These are phyloP conservation scores for Shiraia sp. DNA, from an alignment of 2,329 filamentous ascomycete species.

Conservation along the genomic window DNA sequence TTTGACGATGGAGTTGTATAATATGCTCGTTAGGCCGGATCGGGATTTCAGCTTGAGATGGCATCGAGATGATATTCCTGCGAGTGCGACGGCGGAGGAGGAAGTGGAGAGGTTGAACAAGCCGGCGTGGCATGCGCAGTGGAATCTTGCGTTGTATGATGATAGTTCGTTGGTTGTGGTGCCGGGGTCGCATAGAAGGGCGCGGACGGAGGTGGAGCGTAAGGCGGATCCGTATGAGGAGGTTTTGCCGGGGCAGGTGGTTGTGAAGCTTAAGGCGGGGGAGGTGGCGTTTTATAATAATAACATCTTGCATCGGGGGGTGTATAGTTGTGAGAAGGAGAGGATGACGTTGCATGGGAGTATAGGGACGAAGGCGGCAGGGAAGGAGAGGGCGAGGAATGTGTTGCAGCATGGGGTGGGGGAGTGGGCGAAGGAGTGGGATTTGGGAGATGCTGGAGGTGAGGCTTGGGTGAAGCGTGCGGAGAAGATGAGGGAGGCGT, in stretches of 20 bases:
- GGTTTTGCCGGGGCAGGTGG: constrained; percentile 64
- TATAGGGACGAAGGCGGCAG: constrained; percentile 64
- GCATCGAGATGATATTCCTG: constrained; percentile 82
- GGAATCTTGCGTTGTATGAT: constrained; percentile 80
- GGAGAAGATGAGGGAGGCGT: constrained; percentile 64
- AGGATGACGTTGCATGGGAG: constrained; percentile 74
- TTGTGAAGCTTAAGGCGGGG: constrained; percentile 70
- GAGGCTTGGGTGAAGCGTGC: constrained; percentile 63
- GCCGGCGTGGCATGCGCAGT: constrained; percentile 77
- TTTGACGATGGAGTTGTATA: constrained; percentile 86
- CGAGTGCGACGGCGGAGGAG: constrained; percentile 66
- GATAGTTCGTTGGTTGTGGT: constrained; percentile 74
- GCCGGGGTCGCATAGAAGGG: constrained; percentile 73
- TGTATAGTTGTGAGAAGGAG: constrained; percentile 63
- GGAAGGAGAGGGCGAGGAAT: constrained; percentile 65
- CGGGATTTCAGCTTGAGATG: constrained; percentile 74
- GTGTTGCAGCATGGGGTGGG: constrained; percentile 76
- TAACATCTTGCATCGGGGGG: constrained; percentile 78
- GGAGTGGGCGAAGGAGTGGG: constrained; percentile 64
- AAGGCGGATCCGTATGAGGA: constrained; percentile 67
- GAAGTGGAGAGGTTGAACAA: constrained; percentile 65
- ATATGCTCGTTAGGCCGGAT: constrained; percentile 77
- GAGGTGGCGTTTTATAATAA: constrained; percentile 90
- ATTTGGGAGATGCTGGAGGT: constrained; percentile 61
- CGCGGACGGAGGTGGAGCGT: constrained; percentile 71